These are phyloP conservation scores for Chloromonas sp. DNA, from an alignment of 163 green algal genomes.

Conservation along the genomic window DNA sequence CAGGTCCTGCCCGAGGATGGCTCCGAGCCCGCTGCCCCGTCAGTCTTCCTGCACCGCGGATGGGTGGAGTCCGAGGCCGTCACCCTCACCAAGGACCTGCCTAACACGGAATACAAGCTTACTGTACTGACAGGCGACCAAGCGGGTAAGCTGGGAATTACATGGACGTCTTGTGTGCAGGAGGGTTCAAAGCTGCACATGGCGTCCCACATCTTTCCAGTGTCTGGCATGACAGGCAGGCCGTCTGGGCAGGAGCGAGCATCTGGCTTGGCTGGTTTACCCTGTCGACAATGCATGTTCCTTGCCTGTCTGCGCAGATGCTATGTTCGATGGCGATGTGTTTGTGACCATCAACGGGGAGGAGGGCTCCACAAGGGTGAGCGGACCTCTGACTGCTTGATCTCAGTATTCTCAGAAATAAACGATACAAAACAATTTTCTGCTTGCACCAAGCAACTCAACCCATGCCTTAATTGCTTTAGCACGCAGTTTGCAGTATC, in stretches of 20 bases:
- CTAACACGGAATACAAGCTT: not conserved
- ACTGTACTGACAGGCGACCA: not conserved
- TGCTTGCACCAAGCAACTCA: no score
- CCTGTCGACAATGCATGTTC: no score
- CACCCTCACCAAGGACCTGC: not conserved
- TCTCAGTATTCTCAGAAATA: not conserved
- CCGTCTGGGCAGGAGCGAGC: no score
- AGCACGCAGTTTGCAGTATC: no score
- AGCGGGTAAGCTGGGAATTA: not conserved
- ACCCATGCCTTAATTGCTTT: no score
- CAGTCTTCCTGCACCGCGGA: not conserved
- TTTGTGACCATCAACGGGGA: slow-evolving; percentile 10
- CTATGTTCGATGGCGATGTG: slow-evolving; percentile 13
- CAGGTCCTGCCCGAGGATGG: not conserved
- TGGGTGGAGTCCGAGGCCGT: not conserved
- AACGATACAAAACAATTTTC: no score
- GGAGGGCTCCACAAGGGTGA: not conserved
- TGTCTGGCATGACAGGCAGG: no score
- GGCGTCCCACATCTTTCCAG: no score
- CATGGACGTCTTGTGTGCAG: no score
- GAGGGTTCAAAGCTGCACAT: no score
- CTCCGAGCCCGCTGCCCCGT: not conserved
- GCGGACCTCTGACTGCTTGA: not conserved
- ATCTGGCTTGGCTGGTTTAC: no score
- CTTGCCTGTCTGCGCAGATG: no score